phyloP scores from a whole-genome alignment of 768 basidiomycete species.

The Suillus plorans region DNA sequence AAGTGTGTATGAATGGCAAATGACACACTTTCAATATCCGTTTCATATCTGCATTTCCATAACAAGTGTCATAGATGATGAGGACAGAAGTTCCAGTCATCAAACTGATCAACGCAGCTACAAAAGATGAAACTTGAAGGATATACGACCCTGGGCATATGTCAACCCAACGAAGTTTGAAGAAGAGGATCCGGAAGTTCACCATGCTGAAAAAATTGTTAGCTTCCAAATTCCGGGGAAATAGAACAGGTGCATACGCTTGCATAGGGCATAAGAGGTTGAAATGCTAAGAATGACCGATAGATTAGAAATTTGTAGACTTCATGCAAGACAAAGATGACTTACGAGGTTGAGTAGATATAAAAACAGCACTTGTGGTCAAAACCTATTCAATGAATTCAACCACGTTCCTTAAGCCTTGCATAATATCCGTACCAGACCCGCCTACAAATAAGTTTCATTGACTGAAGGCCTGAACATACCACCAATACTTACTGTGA shows the following conservation, averaged over 20 bases:
- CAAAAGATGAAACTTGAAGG: not conserved
- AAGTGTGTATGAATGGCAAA: not conserved
- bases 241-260: not conserved
- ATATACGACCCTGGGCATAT: not conserved
- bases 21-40: not conserved
- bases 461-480: not conserved
- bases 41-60: not conserved
- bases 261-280: not conserved
- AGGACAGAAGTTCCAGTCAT: not conserved
- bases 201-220: not conserved
- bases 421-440: not conserved
- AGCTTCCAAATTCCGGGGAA: not conserved
- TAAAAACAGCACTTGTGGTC: not conserved
- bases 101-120: not conserved
- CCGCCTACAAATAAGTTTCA: not conserved
- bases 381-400: not conserved
- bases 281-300: not conserved
- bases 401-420: not conserved
- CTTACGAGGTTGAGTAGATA: not conserved
- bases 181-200: not conserved
- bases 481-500: not conserved
- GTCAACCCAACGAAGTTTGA: not conserved
- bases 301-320: not conserved
- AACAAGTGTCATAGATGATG: not conserved
- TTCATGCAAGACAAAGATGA: not conserved